Evolutionary conservation across 176 grass and related monocot genomes (phyloP), one percentile per base, ranked within the genome.

Genomic region (Eragrostis nindensis): DNA sequence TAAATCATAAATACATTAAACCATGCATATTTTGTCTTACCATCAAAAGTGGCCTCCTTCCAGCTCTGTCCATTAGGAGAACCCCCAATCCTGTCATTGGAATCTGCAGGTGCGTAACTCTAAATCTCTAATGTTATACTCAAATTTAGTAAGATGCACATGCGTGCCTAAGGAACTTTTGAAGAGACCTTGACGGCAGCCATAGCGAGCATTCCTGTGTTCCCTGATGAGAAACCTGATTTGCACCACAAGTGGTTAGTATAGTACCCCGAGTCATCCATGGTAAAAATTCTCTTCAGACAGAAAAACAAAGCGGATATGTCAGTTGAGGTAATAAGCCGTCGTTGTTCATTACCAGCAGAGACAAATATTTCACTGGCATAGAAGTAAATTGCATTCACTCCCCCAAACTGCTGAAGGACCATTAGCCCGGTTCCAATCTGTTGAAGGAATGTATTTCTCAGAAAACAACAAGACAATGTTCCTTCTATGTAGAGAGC

Each of bases 311-410:
- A 16, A 36, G 32, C 32, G 40, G 9, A 43, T 21, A 75, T 39
- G 54, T 4, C 62, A 47, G 11, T 32, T 30, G 29, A 41, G 29
- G n/a, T 13, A 81, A 44, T 79, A 22, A 39, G 22, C 41, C 12
- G 22, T 67, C 42, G 76, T 38, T 18, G 47, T 44, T 54, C 43
- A 80, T 86, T 87, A 97, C 94, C 94, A 17, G 94, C 94, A 19
- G 94, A 97, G 48, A 94, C 86, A 85, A 97, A 97, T 87, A 97
- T 97, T 79, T 97, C 89, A 78, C 89, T 97, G 19, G 91, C 94
- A 43, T 97, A 97, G 62, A 97, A 97, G 71, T 74, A 77, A 66
- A 94, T 87, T n/a, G 89, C 94, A 90, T 97, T 97, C 22, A 97
- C 88, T 89, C 94, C 94, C 50, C 91, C 91, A 81, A 97, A 91